phyloP scores from a whole-genome alignment of 768 basidiomycete species.

The Punctularia strigosozonata region DNA sequence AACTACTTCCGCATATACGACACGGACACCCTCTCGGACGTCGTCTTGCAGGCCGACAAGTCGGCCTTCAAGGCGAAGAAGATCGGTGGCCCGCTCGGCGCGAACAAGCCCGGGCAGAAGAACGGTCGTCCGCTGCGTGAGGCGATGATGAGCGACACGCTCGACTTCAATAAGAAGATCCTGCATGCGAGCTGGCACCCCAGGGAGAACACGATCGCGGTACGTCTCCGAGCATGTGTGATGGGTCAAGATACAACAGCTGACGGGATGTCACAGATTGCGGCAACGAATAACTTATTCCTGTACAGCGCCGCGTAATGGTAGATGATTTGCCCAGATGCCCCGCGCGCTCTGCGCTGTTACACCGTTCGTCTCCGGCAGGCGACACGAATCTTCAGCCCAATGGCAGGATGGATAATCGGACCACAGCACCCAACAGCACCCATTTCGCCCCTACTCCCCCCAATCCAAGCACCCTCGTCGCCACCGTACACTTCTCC shows the following conservation, averaged over 20 bases:
- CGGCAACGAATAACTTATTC: conserved; percentile 94
- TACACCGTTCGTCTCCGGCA: background rate
- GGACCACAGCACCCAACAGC: background rate
- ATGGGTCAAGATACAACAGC: background rate
- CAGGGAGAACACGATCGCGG: conserved; percentile 94
- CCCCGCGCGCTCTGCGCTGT: background rate
- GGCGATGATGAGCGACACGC: conserved; percentile 74
- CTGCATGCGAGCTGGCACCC: conserved; percentile 97
- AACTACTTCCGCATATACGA: conserved; percentile 99
- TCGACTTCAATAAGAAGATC: conserved; percentile 97
- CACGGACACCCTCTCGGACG: conserved; percentile 70
- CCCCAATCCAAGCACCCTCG: background rate
- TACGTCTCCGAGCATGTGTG: conserved; percentile 26
- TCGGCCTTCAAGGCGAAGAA: conserved; percentile 99
- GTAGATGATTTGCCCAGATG: background rate
- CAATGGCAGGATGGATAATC: background rate
- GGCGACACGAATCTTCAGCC: background rate
- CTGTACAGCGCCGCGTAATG: conserved; percentile 54
- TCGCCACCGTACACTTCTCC: too few relatives aligned
- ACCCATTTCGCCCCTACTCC: background rate
- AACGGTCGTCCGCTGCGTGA: conserved; percentile 77
- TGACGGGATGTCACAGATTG: conserved; percentile 46
- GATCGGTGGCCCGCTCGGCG: conserved; percentile 71
- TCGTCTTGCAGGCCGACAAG: conserved; percentile 96
- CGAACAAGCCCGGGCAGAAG: conserved; percentile 53